Conservation (phyloP, 2,329 filamentous ascomycete genomes). For the Pseudocercospora fijiensis region DNA sequence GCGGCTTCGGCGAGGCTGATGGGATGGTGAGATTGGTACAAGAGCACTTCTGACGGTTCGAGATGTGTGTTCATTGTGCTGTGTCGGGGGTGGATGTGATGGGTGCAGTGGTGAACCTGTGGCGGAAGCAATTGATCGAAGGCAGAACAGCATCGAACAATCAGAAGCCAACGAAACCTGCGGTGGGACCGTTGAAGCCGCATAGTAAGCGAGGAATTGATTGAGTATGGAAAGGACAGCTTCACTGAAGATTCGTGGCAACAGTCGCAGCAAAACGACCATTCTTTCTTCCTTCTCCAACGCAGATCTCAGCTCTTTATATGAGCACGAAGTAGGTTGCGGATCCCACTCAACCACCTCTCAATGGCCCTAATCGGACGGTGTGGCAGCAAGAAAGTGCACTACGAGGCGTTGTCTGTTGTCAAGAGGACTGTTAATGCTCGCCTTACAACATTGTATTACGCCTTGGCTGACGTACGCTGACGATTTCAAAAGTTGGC, state of each 20-base stretch:
- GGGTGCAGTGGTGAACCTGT: not conserved
- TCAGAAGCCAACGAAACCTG: not conserved
- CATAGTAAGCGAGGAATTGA: not conserved
- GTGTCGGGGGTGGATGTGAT: not conserved
- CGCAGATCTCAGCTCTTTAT: too few relatives aligned
- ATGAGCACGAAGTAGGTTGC: too few relatives aligned
- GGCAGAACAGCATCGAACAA: not conserved
- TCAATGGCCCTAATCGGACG: too few relatives aligned
- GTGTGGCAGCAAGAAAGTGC: too few relatives aligned
- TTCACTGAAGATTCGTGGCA: not conserved
- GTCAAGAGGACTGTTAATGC: too few relatives aligned
- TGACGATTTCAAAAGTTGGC: not conserved
- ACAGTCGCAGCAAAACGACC: not conserved
- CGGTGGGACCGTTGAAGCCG: not conserved
- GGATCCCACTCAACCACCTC: too few relatives aligned
- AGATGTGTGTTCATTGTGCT: not conserved
- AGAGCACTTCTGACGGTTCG: not conserved
- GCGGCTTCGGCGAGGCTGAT: not conserved
- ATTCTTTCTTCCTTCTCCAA: not conserved
- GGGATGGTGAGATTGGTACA: not conserved
- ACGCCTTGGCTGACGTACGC: not conserved
- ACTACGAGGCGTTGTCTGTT: too few relatives aligned
- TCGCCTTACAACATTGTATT: not conserved
- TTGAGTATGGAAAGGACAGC: not conserved
- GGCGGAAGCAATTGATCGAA: not conserved